These are phyloP conservation scores for Patellifolia procumbens DNA, from an alignment of 179 eudicot genomes.

Conservation along the genomic window DNA sequence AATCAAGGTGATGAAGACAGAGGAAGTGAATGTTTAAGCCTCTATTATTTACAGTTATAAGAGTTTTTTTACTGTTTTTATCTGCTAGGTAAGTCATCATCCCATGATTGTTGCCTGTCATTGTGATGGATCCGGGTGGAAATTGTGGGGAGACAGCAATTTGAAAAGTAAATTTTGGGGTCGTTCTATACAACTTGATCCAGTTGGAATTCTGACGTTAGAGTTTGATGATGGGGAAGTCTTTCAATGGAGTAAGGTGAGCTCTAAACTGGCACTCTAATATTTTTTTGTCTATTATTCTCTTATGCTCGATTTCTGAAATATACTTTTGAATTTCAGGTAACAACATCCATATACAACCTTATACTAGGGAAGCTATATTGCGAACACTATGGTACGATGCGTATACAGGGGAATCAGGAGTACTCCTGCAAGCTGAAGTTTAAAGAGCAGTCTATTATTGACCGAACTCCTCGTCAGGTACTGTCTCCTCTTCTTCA, in stretches of 20 bases:
- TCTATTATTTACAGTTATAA: not conserved
- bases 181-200: slow-evolving; percentile 94
- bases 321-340: slow-evolving; percentile 52
- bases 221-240: slow-evolving; percentile 98
- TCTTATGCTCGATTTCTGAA: slow-evolving; percentile 1
- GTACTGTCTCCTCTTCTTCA: slow-evolving; percentile 32
- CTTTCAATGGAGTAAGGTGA: slow-evolving; percentile 95
- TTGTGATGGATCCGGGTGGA: slow-evolving; percentile 98
- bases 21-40: not conserved
- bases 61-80: slow-evolving; percentile 8
- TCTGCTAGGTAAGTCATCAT: slow-evolving; percentile 88
- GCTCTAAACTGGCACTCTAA: slow-evolving; percentile 15
- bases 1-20: not conserved
- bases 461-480: slow-evolving; percentile 98
- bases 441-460: slow-evolving; percentile 95
- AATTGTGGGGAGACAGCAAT: slow-evolving; percentile 94
- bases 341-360: slow-evolving; percentile 93
- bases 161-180: slow-evolving; percentile 99
- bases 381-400: slow-evolving; percentile 96
- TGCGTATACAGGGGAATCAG: slow-evolving; percentile 82
- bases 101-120: slow-evolving; percentile 96
- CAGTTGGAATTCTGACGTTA: slow-evolving; percentile 79
- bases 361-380: slow-evolving; percentile 91
- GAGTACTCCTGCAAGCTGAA: slow-evolving; percentile 77
- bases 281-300: not conserved